Conservation (phyloP, 345 rosid genomes). For the Combretum micranthum region DNA sequence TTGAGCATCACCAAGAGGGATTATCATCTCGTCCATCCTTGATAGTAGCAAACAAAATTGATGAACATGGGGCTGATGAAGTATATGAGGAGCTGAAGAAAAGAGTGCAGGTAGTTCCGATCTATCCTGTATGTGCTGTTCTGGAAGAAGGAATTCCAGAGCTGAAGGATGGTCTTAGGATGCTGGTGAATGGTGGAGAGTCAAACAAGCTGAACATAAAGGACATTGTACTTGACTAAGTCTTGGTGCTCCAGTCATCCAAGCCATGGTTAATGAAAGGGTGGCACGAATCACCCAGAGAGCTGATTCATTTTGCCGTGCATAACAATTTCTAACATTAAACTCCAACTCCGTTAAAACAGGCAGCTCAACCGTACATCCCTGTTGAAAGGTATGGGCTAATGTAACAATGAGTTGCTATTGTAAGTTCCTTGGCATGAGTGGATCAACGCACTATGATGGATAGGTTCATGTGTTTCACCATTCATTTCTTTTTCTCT, state of each 20-base stretch:
- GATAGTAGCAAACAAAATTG: constrained; percentile 81
- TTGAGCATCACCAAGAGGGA: constrained; percentile 78
- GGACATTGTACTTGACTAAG: constrained; percentile 37
- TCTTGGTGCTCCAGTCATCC: background rate
- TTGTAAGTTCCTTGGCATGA: no score
- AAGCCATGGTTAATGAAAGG: no score
- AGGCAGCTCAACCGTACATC: no score
- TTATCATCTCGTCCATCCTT: constrained; percentile 66
- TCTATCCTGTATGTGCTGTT: constrained; percentile 72
- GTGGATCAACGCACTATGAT: no score
- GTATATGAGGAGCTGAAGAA: constrained; percentile 52
- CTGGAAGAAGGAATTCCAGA: constrained; percentile 79
- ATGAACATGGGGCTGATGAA: constrained; percentile 64
- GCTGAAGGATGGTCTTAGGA: constrained; percentile 68
- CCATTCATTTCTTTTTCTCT: no score
- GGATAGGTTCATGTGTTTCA: no score
- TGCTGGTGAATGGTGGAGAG: constrained; percentile 45
- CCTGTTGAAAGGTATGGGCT: no score
- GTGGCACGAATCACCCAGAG: no score
- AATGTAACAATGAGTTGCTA: no score
- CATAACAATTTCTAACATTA: no score
- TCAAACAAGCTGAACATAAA: constrained; percentile 36
- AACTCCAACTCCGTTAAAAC: no score
- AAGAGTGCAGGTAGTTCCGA: constrained; percentile 49
- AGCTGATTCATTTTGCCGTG: no score